Percentiles rank a stretch among this genome's conserved stretches.
Conservation (phyloP, 345 rosid species). For the Mallotus nudiflorus region DNA sequence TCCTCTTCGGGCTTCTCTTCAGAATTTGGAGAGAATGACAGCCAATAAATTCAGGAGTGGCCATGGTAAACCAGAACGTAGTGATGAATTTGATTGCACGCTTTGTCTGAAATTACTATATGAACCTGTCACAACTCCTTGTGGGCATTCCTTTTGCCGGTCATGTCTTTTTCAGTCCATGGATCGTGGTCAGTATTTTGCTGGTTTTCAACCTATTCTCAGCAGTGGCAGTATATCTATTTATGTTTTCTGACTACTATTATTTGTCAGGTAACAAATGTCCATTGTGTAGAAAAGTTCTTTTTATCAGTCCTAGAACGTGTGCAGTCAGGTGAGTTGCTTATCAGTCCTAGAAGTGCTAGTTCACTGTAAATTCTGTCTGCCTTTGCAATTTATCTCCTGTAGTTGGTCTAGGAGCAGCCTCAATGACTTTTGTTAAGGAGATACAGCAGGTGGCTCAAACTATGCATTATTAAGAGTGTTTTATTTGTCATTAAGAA, state of each 20-base stretch:
- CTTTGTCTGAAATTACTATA: slow-evolving; percentile 84
- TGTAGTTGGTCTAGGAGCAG: slow-evolving; percentile 16
- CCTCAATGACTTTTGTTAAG: neutral
- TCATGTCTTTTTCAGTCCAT: slow-evolving; percentile 86
- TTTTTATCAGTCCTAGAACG: slow-evolving; percentile 81
- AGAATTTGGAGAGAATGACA: slow-evolving; percentile 49
- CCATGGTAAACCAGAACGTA: slow-evolving; percentile 54
- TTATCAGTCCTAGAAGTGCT: slow-evolving; percentile 1
- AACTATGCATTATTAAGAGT: neutral
- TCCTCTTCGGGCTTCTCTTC: slow-evolving; percentile 70
- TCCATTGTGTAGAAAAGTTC: slow-evolving; percentile 88
- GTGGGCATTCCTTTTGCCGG: slow-evolving; percentile 97
- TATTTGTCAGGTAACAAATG: slow-evolving; percentile 80
- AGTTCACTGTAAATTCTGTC: neutral
- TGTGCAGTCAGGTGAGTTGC: slow-evolving; percentile 74
- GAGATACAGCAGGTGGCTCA: slow-evolving; percentile 8
- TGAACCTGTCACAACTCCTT: slow-evolving; percentile 89
- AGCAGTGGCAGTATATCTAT: slow-evolving; percentile 5
- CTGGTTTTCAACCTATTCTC: slow-evolving; percentile 14
- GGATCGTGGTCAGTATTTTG: slow-evolving; percentile 71
- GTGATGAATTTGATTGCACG: slow-evolving; percentile 91
- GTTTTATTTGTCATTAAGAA: neutral
- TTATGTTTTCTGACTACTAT: slow-evolving; percentile 18
- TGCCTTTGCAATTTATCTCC: neutral
- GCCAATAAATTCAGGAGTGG: slow-evolving; percentile 38